These are phyloP conservation scores for Hirschfeldia incana DNA, from an alignment of 345 rosid genomes.

Conservation along the genomic window DNA sequence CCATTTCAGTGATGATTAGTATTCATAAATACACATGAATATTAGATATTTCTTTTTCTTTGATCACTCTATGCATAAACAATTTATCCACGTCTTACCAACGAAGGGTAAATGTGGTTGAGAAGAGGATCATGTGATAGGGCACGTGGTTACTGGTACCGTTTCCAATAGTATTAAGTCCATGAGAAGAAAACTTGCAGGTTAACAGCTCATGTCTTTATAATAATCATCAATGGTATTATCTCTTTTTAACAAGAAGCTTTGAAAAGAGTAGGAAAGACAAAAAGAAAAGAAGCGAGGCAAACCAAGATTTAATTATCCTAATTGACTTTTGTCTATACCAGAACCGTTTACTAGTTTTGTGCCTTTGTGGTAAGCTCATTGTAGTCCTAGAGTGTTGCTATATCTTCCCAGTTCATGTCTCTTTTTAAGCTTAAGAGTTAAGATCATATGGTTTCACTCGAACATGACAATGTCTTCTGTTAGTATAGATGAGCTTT, in stretches of 20 bases:
- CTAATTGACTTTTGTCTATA: not conserved
- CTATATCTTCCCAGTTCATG: not conserved
- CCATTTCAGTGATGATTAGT: slow-evolving; percentile 17
- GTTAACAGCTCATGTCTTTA: slow-evolving; percentile 24
- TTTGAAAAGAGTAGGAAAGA: not conserved
- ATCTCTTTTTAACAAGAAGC: not conserved
- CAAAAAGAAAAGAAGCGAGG: not conserved
- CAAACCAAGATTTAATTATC: not conserved
- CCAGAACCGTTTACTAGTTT: slow-evolving; percentile 13
- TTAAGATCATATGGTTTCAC: not conserved
- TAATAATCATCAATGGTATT: slow-evolving; percentile 7
- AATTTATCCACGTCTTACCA: slow-evolving; percentile 16
- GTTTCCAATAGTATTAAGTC: slow-evolving; percentile 12
- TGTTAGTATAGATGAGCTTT: not conserved
- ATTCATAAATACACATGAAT: not conserved
- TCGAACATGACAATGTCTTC: not conserved
- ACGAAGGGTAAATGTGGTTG: not conserved
- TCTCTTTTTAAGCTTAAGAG: not conserved
- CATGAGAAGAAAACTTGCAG: slow-evolving; percentile 31
- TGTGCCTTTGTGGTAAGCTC: slow-evolving; percentile 67
- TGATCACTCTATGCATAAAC: not conserved
- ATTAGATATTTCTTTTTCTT: not conserved
- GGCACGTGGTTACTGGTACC: slow-evolving; percentile 38
- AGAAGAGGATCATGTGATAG: slow-evolving; percentile 31
- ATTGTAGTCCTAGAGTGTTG: slow-evolving; percentile 7